These are phyloP conservation scores for Petunia secreta DNA, from an alignment of 257 asterid species.

Conservation along the genomic window DNA sequence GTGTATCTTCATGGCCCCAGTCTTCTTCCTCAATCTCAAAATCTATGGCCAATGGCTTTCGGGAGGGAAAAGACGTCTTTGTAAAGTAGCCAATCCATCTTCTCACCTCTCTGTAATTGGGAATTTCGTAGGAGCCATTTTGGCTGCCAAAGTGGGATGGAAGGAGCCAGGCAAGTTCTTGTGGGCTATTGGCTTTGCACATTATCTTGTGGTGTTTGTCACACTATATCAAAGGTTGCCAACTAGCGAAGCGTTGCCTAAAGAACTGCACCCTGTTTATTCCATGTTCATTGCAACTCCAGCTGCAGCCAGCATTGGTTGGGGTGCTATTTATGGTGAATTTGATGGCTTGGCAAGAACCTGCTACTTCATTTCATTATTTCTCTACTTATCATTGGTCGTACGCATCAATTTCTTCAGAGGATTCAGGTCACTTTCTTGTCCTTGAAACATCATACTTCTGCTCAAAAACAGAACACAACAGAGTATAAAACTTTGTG, in stretches of 20 bases:
- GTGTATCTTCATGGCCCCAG: constrained; percentile 70
- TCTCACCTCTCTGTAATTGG: constrained; percentile 90
- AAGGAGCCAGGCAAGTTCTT: constrained; percentile 76
- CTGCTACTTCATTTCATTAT: constrained; percentile 84
- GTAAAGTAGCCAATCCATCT: constrained; percentile 88
- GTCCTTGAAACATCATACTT: neutral
- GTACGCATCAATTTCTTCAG: constrained; percentile 89
- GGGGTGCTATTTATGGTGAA: constrained; percentile 85
- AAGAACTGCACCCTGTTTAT: constrained; percentile 90
- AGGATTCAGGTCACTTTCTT: constrained; percentile 69
- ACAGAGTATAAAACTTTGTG: neutral
- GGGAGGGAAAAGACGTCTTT: constrained; percentile 75
- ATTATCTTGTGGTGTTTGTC: constrained; percentile 86
- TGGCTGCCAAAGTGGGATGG: constrained; percentile 92
- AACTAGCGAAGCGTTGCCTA: constrained; percentile 85
- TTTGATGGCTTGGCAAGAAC: constrained; percentile 85
- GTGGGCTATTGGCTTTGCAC: constrained; percentile 94
- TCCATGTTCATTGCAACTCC: constrained; percentile 97
- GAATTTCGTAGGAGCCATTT: constrained; percentile 83
- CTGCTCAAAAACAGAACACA: neutral
- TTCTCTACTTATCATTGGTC: constrained; percentile 68
- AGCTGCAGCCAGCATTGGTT: constrained; percentile 89
- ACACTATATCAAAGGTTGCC: constrained; percentile 89
- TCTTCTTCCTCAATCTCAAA: constrained; percentile 75
- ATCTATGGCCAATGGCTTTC: constrained; percentile 97